Conservation (phyloP, 495 filamentous ascomycete genomes). For the Pyronema omphalodes region DNA sequence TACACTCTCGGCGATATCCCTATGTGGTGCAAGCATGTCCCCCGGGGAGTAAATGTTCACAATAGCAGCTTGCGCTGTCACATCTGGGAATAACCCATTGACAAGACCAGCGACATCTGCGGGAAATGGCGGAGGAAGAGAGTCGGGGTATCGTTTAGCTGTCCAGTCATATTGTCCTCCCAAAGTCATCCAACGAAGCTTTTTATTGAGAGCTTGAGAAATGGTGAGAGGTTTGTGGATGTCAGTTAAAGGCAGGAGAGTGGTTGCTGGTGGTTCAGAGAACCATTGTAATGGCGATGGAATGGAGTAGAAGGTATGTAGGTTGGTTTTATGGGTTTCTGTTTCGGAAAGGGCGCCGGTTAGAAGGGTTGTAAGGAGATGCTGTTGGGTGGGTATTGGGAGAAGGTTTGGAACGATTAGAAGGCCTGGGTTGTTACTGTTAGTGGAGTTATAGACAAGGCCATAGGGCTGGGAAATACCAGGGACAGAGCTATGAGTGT, state of each 20-base stretch:
- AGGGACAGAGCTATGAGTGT: constrained; percentile 15
- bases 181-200: constrained; percentile 80
- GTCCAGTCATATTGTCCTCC: constrained; percentile 95
- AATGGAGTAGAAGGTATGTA: constrained; percentile 40
- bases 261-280: constrained; percentile 25
- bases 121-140: constrained; percentile 25
- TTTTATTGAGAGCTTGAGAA: constrained; percentile 47
- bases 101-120: constrained; percentile 25
- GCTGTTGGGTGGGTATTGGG: constrained; percentile 23
- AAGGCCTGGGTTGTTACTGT: constrained; percentile 2
- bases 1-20: constrained; percentile 72
- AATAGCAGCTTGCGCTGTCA: constrained; percentile 68
- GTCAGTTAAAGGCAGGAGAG: constrained; percentile 44
- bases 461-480: constrained; percentile 3
- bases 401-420: constrained; percentile 32
- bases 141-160: constrained; percentile 53
- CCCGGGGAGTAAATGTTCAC: constrained; percentile 78
- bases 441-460: constrained; percentile 7
- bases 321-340: constrained; percentile 23
- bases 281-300: constrained; percentile 36
- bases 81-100: constrained; percentile 15
- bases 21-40: constrained; percentile 72
- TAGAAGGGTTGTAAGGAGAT: constrained; percentile 19
- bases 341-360: constrained; percentile 31
- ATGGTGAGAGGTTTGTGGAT: constrained; percentile 53